Evolutionary conservation across 495 filamentous ascomycete genomes (phyloP), one percentile per base, ranked within the genome.

Genomic region (Mycothermus thermophilus): DNA sequence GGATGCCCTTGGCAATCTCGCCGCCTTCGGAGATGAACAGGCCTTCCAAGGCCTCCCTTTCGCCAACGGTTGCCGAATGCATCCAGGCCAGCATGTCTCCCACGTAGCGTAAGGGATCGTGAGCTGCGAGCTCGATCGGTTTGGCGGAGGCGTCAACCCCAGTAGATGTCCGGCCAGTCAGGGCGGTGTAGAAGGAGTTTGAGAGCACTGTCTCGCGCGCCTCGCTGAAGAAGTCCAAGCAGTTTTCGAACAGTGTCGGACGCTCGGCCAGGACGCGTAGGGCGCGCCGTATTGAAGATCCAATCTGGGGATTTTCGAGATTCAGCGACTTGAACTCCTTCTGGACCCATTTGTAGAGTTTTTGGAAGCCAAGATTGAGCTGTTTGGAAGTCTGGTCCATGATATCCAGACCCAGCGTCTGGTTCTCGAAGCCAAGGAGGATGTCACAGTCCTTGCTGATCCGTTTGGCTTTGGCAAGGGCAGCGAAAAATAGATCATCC

Each of bases 1-100:
- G 75, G 24, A 97, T 83, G 3, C 80, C 82, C 38, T 75, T 80
- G 23, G 79, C 82, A 41, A 93, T 80, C 42, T 93, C 83, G 38
- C 90, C 82, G n/a, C 83, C 87, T 35, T 93, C 86, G 2, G 79
- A 75, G 22, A 94, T 78, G 51, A 96, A 96, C 4, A 99, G 60
- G 3, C 80, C 75, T 50, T 95, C 90, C 12, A 99, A 65, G 2
- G 88, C 83, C 55, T 99, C 90, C 27, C 83, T 71, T 56, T 99
- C 90, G 13, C 86, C 87, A 0, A 96, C 90, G 0, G 88, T 75
- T 5, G 86, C 79, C 1, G 92, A 95, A 51, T 99, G 90, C 2
- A 77, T 75, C 90, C 90, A 99, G 5, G 90, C 90, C 11, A 96
- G 71, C 88, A 99, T 96, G 51, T 99, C 90, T 14, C 90, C 87